phyloP scores from a whole-genome alignment of 129 eudicot genomes.

The Chrysanthemum seticuspe region DNA sequence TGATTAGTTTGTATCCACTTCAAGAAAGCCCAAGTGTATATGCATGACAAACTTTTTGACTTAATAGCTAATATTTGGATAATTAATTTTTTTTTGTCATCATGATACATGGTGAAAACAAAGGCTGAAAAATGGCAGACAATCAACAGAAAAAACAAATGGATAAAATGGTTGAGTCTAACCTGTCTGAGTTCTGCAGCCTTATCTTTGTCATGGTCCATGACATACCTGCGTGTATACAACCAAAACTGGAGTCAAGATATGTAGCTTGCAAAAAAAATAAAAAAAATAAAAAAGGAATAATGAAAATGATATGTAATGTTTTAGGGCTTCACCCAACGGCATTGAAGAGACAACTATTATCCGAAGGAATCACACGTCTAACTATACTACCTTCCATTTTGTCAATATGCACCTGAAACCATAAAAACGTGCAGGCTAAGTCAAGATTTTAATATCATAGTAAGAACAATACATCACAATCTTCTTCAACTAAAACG shows the following conservation, averaged over 20 bases:
- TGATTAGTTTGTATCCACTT: background rate
- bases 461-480: constrained; percentile 1
- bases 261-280: background rate
- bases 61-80: background rate
- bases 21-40: background rate
- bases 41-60: background rate
- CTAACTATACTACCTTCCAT: constrained; percentile 87
- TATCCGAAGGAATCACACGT: constrained; percentile 95
- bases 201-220: constrained; percentile 87
- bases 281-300: background rate
- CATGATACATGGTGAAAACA: constrained; percentile 1
- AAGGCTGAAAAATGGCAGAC: background rate
- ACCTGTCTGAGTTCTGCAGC: constrained; percentile 94
- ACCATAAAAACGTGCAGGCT: constrained; percentile 4
- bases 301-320: background rate
- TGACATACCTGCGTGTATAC: constrained; percentile 60
- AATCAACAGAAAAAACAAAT: background rate
- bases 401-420: constrained; percentile 34
- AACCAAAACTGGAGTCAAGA: constrained; percentile 9
- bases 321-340: constrained; percentile 62
- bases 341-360: constrained; percentile 95
- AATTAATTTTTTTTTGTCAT: background rate
- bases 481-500: background rate
- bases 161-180: background rate
- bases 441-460: background rate